A percentile compares a stretch with the other conserved stretches of the same genome.
These are phyloP conservation scores for Arthrobotrys entomopaga DNA, from an alignment of 2,329 filamentous ascomycete genomes.

Conservation along the genomic window DNA sequence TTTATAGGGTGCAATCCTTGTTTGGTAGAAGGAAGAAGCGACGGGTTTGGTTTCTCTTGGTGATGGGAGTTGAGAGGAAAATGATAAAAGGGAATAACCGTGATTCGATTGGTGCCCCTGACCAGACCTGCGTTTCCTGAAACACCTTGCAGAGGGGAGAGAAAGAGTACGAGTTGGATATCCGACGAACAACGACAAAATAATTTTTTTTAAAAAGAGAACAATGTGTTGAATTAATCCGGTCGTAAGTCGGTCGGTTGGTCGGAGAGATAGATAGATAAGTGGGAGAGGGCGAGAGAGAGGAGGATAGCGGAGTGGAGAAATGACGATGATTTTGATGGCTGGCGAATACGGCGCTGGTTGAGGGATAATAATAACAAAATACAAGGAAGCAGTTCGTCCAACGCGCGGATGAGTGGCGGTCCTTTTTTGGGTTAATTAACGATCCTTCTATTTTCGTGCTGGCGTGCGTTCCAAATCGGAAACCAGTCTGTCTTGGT, in stretches of 20 bases:
- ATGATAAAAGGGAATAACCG: slow-evolving; percentile 21
- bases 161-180: slow-evolving; percentile 7
- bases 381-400: too few species aligned
- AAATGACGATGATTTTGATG: neutral
- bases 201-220: too few species aligned
- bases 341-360: neutral
- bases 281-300: too few species aligned
- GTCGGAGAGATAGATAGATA: too few species aligned
- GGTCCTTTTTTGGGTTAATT: slow-evolving; percentile 6
- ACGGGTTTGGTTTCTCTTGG: neutral
- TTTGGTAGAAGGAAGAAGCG: neutral
- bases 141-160: slow-evolving; percentile 41
- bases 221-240: too few species aligned
- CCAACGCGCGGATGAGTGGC: slow-evolving; percentile 11
- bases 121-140: slow-evolving; percentile 51
- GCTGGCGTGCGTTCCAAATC: slow-evolving; percentile 38
- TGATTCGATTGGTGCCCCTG: slow-evolving; percentile 35
- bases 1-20: too few species aligned
- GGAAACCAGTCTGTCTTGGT: slow-evolving; percentile 25
- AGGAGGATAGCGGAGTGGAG: neutral
- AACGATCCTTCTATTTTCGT: slow-evolving; percentile 46
- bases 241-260: too few species aligned
- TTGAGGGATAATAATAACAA: neutral
- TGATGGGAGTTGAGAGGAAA: neutral
- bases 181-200: neutral